A percentile compares a stretch with the other conserved stretches of the same genome.
These are phyloP conservation scores for Pseudogymnoascus sp. DNA, from an alignment of 2,329 filamentous ascomycete species.

Conservation along the genomic window DNA sequence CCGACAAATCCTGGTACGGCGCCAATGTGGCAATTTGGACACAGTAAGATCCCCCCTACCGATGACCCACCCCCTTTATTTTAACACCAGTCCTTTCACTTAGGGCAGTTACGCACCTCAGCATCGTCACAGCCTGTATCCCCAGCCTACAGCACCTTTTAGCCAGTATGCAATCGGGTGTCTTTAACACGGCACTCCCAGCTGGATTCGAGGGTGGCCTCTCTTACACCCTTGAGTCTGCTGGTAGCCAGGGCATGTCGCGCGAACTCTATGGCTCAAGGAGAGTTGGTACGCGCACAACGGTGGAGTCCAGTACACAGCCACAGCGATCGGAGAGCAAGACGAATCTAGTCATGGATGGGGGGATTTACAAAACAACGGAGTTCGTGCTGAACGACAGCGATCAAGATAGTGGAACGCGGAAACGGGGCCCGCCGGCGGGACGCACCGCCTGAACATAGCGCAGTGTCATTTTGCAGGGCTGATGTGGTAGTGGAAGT, in stretches of 20 bases:
- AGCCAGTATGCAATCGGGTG: conserved; percentile 18
- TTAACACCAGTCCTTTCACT: conserved; percentile 15
- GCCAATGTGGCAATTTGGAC: conserved; percentile 11
- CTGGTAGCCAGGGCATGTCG: not conserved
- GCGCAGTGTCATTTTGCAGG: not conserved
- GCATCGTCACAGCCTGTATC: conserved; percentile 19
- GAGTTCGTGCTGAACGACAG: not conserved
- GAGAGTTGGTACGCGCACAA: not conserved
- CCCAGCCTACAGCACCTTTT: conserved; percentile 21
- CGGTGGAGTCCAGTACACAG: not conserved
- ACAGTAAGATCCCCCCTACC: conserved; percentile 7
- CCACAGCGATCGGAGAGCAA: not conserved
- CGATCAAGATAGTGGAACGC: not conserved
- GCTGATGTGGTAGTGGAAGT: not conserved
- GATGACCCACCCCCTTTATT: conserved; percentile 15
- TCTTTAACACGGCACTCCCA: conserved; percentile 13
- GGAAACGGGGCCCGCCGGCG: not conserved
- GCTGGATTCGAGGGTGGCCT: not conserved
- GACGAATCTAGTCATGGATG: not conserved
- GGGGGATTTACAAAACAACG: conserved; percentile 5
- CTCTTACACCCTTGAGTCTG: not conserved
- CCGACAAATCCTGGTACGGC: not conserved
- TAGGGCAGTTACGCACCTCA: conserved; percentile 19
- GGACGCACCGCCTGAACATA: not conserved
- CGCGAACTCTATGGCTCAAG: not conserved